Base-by-base conservation (phyloP, 2,329 filamentous ascomycete genomes). In the Fusarium torulosum region DNA sequence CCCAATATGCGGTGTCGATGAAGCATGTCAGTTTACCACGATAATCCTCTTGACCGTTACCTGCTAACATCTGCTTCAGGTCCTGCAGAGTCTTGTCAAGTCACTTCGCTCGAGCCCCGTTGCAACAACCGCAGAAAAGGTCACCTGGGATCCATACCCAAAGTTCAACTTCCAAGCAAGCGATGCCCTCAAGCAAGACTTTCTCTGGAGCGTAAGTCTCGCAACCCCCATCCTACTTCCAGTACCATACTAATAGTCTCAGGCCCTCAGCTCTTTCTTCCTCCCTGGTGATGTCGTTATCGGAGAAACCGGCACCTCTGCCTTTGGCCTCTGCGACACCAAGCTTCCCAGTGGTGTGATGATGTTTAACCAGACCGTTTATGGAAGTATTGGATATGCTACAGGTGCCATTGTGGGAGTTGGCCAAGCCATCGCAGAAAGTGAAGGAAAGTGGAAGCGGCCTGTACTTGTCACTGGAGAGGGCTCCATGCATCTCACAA, bases 311-410 rank as follows among this genome's bases (percentile, higher is more conserved):
- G 45, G 45, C 3, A 55, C 45, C 2, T 52, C 53, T 0, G 53
- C 53, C 0, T 55, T 52, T 2, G 45, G 45, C 4, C 53, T 55
- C 14, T 55, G 53, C 19, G 45, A 55, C 27, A 55, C 35, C 13
- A 27, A 55, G 6, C 35, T 55, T 3, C 53, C 45, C 0, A 52
- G 27, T 14, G 45, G 53, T 3, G 45, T 55, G 0, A 41, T 55
- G 35, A 55, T 52, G 35, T 55, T 52, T 17, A 55, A 52, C 35
- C 45, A 52, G 3, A 52, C 53, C 5, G 35, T 55, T 2, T 52
- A 52, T 17, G 35, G 45, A 1, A 55, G 45, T 1, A 52, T 52
- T 8, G 35, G 45, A 4, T 52, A 55, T 10, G 53, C 45, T 7
- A 55, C 53, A 1, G 53, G 53, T 4, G 45, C 45, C 10, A 55